phyloP scores from a whole-genome alignment of 768 basidiomycete genomes.

The Neoboletus magnificus region DNA sequence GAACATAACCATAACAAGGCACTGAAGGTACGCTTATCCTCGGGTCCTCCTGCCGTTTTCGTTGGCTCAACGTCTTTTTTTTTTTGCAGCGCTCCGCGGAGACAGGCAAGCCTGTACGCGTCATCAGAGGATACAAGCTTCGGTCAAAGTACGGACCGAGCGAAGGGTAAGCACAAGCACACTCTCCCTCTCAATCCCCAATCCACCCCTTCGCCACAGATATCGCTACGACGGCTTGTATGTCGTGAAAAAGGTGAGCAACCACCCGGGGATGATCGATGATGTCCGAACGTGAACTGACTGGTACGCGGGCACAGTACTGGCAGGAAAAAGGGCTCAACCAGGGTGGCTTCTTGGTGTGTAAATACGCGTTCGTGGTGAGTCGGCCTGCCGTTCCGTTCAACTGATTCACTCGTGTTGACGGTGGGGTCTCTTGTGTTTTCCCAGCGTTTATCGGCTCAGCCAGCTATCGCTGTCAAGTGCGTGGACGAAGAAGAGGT shows the following conservation, averaged over 20 bases:
- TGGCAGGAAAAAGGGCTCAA: constrained; percentile 76
- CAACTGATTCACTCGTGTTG: neutral
- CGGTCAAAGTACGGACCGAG: constrained; percentile 70
- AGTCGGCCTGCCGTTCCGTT: constrained; percentile 10
- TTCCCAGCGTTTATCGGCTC: constrained; percentile 25
- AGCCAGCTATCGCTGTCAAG: constrained; percentile 25
- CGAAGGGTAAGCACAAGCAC: constrained; percentile 53
- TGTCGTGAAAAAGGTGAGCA: constrained; percentile 61
- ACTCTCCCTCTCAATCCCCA: neutral
- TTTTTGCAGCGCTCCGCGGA: constrained; percentile 62
- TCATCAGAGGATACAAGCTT: constrained; percentile 74
- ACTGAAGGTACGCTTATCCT: constrained; percentile 44
- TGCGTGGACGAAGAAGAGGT: constrained; percentile 5
- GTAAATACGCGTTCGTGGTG: constrained; percentile 84
- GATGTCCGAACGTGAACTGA: neutral
- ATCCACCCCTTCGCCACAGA: constrained; percentile 33
- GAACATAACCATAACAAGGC: constrained; percentile 70
- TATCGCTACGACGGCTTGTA: constrained; percentile 94
- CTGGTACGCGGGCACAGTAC: constrained; percentile 39
- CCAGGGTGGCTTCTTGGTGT: constrained; percentile 68
- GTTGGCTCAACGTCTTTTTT: neutral
- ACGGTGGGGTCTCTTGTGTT: neutral
- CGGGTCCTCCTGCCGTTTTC: neutral
- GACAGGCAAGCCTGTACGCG: constrained; percentile 78
- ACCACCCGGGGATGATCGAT: neutral